Percentiles rank a stretch among this genome's conserved stretches.
Evolutionary conservation across 2,329 filamentous ascomycete genomes (phyloP).

Genomic region (Incumbomyces lentus): DNA sequence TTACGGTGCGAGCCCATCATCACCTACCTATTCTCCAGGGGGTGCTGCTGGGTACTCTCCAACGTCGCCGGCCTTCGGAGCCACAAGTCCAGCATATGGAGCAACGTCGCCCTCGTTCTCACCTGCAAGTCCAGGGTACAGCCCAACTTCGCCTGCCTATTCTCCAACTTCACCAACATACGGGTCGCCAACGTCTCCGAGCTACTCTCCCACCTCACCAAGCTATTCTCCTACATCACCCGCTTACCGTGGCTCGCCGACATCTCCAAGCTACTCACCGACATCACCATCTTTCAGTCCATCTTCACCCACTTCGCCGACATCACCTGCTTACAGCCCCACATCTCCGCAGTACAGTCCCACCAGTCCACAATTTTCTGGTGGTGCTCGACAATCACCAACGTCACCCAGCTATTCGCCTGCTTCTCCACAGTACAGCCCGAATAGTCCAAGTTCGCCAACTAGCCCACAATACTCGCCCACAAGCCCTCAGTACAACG

Average conservation of each 20-base stretch:
- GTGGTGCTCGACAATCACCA: conserved; percentile 33
- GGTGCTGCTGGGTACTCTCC: conserved; percentile 55
- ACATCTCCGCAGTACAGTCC: conserved; percentile 51
- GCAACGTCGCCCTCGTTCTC: conserved; percentile 45
- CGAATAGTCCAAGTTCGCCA: conserved; percentile 49
- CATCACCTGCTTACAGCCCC: conserved; percentile 51
- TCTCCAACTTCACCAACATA: conserved; percentile 42
- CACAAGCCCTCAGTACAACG: conserved; percentile 43
- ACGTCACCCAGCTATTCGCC: conserved; percentile 66
- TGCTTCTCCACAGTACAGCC: conserved; percentile 47
- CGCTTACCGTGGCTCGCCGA: conserved; percentile 50
- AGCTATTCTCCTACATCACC: conserved; percentile 58
- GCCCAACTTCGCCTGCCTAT: conserved; percentile 63
- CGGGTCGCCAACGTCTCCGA: conserved; percentile 32
- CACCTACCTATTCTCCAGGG: conserved; percentile 53
- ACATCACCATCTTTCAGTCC: conserved; percentile 51
- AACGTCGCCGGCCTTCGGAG: conserved; percentile 57
- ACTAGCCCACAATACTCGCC: conserved; percentile 42
- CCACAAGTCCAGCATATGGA: conserved; percentile 45
- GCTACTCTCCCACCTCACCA: conserved; percentile 50
- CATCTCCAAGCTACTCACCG: conserved; percentile 57
- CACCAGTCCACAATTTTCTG: conserved; percentile 38
- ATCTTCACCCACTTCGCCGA: conserved; percentile 36
- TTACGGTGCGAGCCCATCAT: conserved; percentile 62
- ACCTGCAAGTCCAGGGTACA: conserved; percentile 54